Base-by-base conservation (phyloP, 257 asterid genomes). In the Osmanthus fragrans region DNA sequence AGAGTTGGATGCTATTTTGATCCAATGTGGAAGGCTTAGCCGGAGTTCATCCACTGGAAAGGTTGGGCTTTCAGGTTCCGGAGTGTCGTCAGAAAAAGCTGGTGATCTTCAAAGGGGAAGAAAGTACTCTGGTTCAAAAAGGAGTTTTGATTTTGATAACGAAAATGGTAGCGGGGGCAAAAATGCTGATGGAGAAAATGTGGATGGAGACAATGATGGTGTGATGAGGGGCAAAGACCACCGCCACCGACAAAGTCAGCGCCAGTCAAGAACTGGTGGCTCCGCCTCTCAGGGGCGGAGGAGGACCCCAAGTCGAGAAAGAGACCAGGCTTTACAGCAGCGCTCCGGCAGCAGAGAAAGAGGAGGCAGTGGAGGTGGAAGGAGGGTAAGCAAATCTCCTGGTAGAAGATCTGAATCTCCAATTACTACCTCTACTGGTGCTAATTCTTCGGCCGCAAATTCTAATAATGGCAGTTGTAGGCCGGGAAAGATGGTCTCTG, bases 371-470 rank as follows among this genome's bases (percentile, higher is more conserved):
- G 78, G 83, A 5, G 82, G 84, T 2, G 96, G 94, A 56, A 85
- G 99, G 86, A 86, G 99, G 84, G 94, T 96, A 79, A 96, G 98
- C 82, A 87, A 96, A 82, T 96, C 99, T 66, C 98, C 99, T 1
- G 92, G 92, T 12, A 83, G 94, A 78, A 92, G 99, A 92, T 93
- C 99, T 77, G 98, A 92, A 69, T 96, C 99, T 27, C 99, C 98
- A 2, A 87, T 82, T 25, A 76, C 89, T 6, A 70, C 73, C 7
- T 33, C 65, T 21, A 60, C 33, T 25, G 88, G 85, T 3, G 33
- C 82, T 25, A 81, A 78, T 77, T 75, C 84, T 2, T 45, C 85
- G 30, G n/a, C 80, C 2, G 77, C 82, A 0, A 75, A 56, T 72
- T 86, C 78, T 7, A 82, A 51, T 16, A 51, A 51, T 16, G 23